Evolutionary conservation across 441 rosid species (phyloP).

Genomic region (Syzygium malaccense): DNA sequence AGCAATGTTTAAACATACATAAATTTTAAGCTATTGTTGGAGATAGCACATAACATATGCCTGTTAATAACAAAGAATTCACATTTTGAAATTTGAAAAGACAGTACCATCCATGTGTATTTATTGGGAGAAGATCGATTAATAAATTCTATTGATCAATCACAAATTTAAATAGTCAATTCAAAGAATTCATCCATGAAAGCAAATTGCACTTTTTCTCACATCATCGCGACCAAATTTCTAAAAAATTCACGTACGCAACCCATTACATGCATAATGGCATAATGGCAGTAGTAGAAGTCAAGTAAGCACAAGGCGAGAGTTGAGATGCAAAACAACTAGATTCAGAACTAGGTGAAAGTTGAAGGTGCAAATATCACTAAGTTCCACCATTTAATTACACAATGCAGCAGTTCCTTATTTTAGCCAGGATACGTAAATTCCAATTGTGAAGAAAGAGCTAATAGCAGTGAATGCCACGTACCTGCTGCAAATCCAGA

Average conservation of each 20-base stretch:
- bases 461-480: not conserved
- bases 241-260: too few relatives aligned
- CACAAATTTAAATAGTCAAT: too few relatives aligned
- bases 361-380: not conserved
- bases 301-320: not conserved
- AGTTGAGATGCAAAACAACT: not conserved
- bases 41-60: not conserved
- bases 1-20: not conserved
- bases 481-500: constrained; percentile 91
- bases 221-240: not conserved
- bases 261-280: not conserved
- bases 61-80: not conserved
- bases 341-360: not conserved
- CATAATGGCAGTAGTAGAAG: not conserved
- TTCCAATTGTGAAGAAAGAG: not conserved
- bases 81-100: not conserved
- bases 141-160: too few relatives aligned
- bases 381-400: not conserved
- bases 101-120: not conserved
- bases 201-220: not conserved
- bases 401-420: not conserved
- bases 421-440: not conserved
- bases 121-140: too few relatives aligned
- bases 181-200: too few relatives aligned
- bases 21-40: not conserved